These are phyloP conservation scores for Theobroma cacao DNA, from an alignment of 345 rosid species.

Conservation along the genomic window DNA sequence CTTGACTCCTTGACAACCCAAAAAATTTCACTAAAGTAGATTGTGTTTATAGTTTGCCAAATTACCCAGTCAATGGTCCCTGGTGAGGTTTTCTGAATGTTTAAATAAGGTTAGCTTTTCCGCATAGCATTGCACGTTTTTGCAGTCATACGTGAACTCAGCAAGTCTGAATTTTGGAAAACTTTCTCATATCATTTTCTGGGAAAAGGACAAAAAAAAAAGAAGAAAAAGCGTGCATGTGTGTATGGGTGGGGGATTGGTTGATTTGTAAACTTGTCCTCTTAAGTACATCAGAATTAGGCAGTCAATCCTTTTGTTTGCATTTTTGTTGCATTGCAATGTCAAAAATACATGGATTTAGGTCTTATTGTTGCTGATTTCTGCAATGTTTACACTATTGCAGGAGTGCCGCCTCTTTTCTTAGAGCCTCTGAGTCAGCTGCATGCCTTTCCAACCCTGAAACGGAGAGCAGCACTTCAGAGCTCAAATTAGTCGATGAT, in stretches of 20 bases:
- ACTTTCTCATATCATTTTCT: background rate
- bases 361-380: background rate
- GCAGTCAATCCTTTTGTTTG: background rate
- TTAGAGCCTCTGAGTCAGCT: constrained; percentile 52
- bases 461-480: constrained; percentile 32
- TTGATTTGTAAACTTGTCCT: background rate
- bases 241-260: too few relatives aligned
- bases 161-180: background rate
- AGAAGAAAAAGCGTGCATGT: too few relatives aligned
- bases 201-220: too few relatives aligned
- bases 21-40: background rate
- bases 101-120: background rate
- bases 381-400: constrained; percentile 6
- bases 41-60: background rate
- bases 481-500: constrained; percentile 35
- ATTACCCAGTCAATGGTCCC: background rate
- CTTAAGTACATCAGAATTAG: background rate
- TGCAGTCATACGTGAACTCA: background rate
- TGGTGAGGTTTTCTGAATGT: background rate
- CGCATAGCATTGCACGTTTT: background rate
- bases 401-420: constrained; percentile 78
- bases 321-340: background rate
- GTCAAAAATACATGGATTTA: background rate
- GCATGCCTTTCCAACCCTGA: constrained; percentile 33
- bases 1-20: background rate